These are phyloP conservation scores for Lasiosphaeriaceae sp. DNA, from an alignment of 495 filamentous ascomycete species.

Conservation along the genomic window DNA sequence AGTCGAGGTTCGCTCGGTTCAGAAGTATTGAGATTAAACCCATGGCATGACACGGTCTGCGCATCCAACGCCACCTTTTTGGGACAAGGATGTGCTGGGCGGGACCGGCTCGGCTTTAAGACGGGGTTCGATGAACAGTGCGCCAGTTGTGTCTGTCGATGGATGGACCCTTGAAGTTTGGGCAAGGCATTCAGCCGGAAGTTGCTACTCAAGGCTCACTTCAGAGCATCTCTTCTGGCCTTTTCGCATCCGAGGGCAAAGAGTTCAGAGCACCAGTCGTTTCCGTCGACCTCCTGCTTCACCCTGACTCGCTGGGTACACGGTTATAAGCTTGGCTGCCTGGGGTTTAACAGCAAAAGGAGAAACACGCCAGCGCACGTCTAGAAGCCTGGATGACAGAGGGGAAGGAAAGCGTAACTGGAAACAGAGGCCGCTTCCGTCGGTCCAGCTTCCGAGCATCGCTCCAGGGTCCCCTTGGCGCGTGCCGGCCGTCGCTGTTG, in stretches of 20 bases:
- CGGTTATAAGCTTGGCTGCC: no score
- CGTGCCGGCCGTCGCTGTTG: constrained; percentile 16
- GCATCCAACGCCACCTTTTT: constrained; percentile 11
- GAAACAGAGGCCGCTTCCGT: background rate
- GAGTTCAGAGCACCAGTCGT: no score
- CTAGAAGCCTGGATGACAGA: no score
- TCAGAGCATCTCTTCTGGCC: no score
- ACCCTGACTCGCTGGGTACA: no score
- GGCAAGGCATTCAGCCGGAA: no score
- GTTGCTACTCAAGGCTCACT: no score
- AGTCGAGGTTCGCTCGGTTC: background rate
- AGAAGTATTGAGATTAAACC: background rate
- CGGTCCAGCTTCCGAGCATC: background rate
- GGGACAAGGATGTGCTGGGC: background rate
- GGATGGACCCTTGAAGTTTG: no score
- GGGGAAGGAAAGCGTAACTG: background rate
- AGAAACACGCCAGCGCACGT: no score
- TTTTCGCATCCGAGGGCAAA: no score
- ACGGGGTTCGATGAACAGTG: constrained; percentile 18
- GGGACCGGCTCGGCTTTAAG: constrained; percentile 20
- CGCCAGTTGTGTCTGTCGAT: background rate
- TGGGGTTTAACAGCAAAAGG: no score
- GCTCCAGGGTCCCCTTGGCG: background rate
- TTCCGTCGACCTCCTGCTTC: no score
- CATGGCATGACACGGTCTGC: constrained; percentile 9